Percentiles rank a stretch among this genome's conserved stretches.
Conservation (phyloP, 768 basidiomycete genomes). For the Agaricus blazei region DNA sequence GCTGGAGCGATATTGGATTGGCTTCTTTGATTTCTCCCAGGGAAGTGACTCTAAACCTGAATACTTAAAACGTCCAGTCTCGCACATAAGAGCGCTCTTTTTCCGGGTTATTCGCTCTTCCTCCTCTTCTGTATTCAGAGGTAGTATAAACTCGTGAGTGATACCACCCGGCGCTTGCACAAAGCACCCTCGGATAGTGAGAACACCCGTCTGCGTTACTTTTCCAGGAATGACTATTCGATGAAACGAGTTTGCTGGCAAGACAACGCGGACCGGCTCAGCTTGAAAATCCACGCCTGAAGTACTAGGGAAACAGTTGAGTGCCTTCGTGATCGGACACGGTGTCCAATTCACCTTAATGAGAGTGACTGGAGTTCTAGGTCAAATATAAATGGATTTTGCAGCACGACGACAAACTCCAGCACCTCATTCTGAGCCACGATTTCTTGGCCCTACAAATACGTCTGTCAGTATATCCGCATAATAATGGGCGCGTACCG, state of each 20-base stretch:
- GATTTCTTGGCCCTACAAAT: constrained; percentile 46
- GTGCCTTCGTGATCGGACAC: constrained; percentile 7
- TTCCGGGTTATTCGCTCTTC: constrained; percentile 53
- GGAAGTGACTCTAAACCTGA: constrained; percentile 67
- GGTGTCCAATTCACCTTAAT: constrained; percentile 53
- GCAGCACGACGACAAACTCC: constrained; percentile 80
- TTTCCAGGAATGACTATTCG: constrained; percentile 66
- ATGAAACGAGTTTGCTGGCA: constrained; percentile 75
- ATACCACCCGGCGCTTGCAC: constrained; percentile 73
- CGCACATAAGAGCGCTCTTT: constrained; percentile 57
- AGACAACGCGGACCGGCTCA: constrained; percentile 51
- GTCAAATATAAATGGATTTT: constrained; percentile 91
- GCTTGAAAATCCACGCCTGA: constrained; percentile 75
- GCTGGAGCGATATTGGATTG: constrained; percentile 32
- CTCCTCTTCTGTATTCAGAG: constrained; percentile 67
- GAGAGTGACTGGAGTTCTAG: constrained; percentile 80
- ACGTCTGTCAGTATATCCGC: not conserved
- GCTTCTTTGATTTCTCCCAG: constrained; percentile 48
- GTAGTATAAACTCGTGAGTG: constrained; percentile 68
- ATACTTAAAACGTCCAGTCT: constrained; percentile 68
- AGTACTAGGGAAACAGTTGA: constrained; percentile 45
- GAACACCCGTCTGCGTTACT: constrained; percentile 57
- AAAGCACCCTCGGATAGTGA: constrained; percentile 73
- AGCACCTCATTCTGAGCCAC: constrained; percentile 80
- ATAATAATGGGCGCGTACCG: constrained; percentile 10